Percentiles rank a stretch among this genome's conserved stretches.
phyloP scores from a whole-genome alignment of 2,329 filamentous ascomycete species.

The Fusarium tuaranense region DNA sequence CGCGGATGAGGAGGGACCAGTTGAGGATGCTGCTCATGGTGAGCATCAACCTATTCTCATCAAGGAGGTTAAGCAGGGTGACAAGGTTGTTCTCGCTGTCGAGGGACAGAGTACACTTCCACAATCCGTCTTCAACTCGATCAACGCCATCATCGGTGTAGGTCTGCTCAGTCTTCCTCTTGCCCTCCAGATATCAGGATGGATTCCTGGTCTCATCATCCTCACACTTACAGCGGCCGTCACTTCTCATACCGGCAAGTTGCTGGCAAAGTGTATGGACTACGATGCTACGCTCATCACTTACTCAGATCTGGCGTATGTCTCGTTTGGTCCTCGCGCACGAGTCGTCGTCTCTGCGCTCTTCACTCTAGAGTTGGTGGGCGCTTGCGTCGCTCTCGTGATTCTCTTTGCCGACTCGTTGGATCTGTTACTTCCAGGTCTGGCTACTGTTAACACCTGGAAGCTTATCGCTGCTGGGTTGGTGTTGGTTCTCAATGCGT shows the following conservation, averaged over 20 bases:
- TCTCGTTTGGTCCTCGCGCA: conserved; percentile 87
- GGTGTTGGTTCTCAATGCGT: conserved; percentile 84
- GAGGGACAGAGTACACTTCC: conserved; percentile 95
- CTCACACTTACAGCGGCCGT: conserved; percentile 79
- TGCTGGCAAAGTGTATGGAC: conserved; percentile 90
- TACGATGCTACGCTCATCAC: conserved; percentile 88
- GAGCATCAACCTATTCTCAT: conserved; percentile 83
- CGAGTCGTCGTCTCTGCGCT: conserved; percentile 85
- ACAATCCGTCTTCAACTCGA: conserved; percentile 96
- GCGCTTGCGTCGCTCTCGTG: conserved; percentile 88
- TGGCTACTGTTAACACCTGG: conserved; percentile 77
- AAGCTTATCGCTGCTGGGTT: conserved; percentile 86
- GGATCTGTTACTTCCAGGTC: conserved; percentile 78
- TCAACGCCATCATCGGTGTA: conserved; percentile 91
- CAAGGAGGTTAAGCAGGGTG: conserved; percentile 89
- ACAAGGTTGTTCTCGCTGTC: conserved; percentile 84
- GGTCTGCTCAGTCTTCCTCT: conserved; percentile 90
- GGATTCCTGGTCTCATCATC: conserved; percentile 84
- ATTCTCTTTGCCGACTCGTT: conserved; percentile 96
- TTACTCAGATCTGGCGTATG: conserved; percentile 92
- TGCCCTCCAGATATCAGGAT: conserved; percentile 87
- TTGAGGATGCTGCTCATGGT: conserved; percentile 58
- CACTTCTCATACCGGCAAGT: conserved; percentile 86
- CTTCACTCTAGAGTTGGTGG: conserved; percentile 88
- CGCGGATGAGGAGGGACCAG: conserved; percentile 50